Percentiles rank a stretch among this genome's conserved stretches.
Conservation (phyloP, 164 flowering plant genomes). For the Nymphaea colorata region DNA sequence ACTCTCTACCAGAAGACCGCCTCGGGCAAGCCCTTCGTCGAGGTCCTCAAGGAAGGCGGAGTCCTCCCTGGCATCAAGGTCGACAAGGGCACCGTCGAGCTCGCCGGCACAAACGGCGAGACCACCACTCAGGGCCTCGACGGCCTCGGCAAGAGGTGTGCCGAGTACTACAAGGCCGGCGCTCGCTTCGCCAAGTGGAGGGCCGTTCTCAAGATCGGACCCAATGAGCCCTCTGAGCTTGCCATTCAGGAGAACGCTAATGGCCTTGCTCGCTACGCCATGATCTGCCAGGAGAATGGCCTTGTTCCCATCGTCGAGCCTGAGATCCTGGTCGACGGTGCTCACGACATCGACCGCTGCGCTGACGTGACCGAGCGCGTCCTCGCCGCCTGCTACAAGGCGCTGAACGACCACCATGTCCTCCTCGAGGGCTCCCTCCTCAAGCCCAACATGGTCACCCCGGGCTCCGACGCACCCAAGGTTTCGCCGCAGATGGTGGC, state of each 20-base stretch:
- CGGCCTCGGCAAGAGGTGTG: conserved; percentile 39
- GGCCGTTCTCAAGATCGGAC: conserved; percentile 37
- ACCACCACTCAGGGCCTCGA: conserved; percentile 50
- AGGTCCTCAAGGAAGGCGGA: conserved; percentile 37
- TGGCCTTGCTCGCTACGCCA: conserved; percentile 48
- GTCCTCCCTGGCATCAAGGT: conserved; percentile 51
- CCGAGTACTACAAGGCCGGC: conserved; percentile 32
- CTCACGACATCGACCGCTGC: conserved; percentile 33
- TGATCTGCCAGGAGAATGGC: conserved; percentile 42
- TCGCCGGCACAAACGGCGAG: conserved; percentile 42
- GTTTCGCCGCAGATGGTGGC: conserved; percentile 35
- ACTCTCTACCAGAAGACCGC: conserved; percentile 47
- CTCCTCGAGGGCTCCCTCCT: conserved; percentile 37
- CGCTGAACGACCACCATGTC: conserved; percentile 38
- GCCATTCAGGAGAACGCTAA: conserved; percentile 42
- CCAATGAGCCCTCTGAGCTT: conserved; percentile 36
- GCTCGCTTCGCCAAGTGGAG: conserved; percentile 43
- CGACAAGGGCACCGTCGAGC: conserved; percentile 47
- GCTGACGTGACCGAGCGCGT: conserved; percentile 44
- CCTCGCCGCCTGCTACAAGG: conserved; percentile 49
- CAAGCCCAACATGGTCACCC: conserved; percentile 51
- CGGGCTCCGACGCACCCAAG: conserved; percentile 36
- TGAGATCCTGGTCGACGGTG: conserved; percentile 40
- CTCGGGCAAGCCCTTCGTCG: conserved; percentile 35
- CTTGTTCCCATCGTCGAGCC: conserved; percentile 52